Evolutionary conservation across 768 basidiomycete species (phyloP).

Genomic region (Termitomyces sp.): DNA sequence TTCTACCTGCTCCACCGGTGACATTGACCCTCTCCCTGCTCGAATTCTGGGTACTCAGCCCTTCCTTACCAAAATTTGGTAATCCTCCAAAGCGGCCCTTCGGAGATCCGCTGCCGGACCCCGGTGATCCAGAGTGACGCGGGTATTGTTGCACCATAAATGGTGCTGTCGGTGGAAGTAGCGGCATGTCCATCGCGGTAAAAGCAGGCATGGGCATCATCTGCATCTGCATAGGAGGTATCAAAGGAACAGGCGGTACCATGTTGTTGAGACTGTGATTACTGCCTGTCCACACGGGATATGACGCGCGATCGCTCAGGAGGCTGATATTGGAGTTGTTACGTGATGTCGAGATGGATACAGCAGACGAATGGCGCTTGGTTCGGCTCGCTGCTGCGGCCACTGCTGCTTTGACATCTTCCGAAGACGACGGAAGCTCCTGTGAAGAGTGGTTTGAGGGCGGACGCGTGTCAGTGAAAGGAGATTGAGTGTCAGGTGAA

Average conservation of each 20-base stretch:
- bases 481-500: constrained; percentile 18
- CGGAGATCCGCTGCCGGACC: constrained; percentile 20
- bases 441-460: constrained; percentile 50
- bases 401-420: constrained; percentile 39
- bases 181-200: constrained; percentile 53
- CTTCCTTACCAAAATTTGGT: constrained; percentile 24
- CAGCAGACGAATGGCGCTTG: constrained; percentile 35
- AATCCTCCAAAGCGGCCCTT: constrained; percentile 28
- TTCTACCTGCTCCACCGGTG: constrained; percentile 8
- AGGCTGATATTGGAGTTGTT: constrained; percentile 22
- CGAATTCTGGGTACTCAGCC: constrained; percentile 19
- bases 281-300: constrained; percentile 34
- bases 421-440: constrained; percentile 43
- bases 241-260: constrained; percentile 25
- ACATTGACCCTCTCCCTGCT: constrained; percentile 20
- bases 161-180: constrained; percentile 67
- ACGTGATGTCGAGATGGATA: constrained; percentile 23
- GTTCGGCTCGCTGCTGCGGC: constrained; percentile 25
- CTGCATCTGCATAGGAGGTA: constrained; percentile 23
- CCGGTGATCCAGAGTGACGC: constrained; percentile 26
- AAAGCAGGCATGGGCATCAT: constrained; percentile 35
- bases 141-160: constrained; percentile 68
- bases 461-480: constrained; percentile 37
- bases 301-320: constrained; percentile 22
- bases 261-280: constrained; percentile 29